These are phyloP conservation scores for Stachybotrys chlorohalonatus DNA, from an alignment of 2,329 filamentous ascomycete species.

Conservation along the genomic window DNA sequence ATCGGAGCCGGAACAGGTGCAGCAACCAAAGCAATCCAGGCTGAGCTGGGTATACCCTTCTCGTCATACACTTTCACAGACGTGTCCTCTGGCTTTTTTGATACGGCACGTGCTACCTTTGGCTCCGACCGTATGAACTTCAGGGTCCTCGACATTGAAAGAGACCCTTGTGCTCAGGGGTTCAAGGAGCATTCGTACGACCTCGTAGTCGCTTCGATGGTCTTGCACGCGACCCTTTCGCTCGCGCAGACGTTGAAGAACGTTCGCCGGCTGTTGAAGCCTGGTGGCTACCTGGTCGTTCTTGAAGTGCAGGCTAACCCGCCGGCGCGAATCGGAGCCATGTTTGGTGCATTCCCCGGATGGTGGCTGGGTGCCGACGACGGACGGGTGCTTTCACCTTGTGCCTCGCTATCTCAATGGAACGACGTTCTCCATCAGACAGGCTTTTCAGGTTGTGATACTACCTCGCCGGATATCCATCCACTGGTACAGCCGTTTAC, in stretches of 20 bases:
- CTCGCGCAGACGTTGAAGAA: not conserved
- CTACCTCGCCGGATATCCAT: not conserved
- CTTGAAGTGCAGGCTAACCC: not conserved
- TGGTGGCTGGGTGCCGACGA: not conserved
- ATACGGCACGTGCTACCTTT: not conserved
- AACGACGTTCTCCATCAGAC: not conserved
- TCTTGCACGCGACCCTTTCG: not conserved
- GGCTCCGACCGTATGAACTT: not conserved
- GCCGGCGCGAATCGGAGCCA: not conserved
- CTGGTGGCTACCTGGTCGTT: not conserved
- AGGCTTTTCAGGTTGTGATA: not conserved
- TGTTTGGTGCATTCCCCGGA: not conserved
- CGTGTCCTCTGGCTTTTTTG: not conserved
- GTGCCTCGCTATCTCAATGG: not conserved
- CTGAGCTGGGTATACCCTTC: slow-evolving; percentile 2
- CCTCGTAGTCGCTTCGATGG: not conserved
- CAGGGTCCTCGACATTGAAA: not conserved
- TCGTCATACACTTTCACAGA: not conserved
- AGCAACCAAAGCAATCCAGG: slow-evolving; percentile 2
- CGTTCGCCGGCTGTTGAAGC: not conserved
- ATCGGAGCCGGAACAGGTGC: slow-evolving; percentile 4
- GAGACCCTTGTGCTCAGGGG: not conserved
- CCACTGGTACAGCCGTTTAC: not conserved
- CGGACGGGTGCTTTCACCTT: not conserved
- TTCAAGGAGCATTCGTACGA: not conserved